These are phyloP conservation scores for Cucumis hystrix DNA, from an alignment of 306 rosid genomes.

Conservation along the genomic window DNA sequence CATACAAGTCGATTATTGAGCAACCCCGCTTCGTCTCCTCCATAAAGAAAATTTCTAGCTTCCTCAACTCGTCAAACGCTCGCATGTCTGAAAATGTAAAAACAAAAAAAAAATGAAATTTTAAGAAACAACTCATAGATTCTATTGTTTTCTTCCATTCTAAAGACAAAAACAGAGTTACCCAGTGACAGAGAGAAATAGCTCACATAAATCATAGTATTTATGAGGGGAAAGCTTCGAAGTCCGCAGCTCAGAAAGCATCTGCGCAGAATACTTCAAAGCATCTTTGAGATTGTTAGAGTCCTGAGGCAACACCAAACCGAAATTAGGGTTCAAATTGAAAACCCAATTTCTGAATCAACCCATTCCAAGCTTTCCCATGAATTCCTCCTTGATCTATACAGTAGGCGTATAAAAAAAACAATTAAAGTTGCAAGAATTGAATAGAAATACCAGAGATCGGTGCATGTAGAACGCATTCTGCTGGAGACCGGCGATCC, in stretches of 20 bases:
- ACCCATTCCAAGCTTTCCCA: neutral
- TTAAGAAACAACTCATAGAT: neutral
- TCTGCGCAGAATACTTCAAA: slow-evolving; percentile 90
- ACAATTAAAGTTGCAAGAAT: neutral
- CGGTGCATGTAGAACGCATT: slow-evolving; percentile 98
- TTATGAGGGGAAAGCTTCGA: slow-evolving; percentile 98
- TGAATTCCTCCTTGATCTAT: neutral
- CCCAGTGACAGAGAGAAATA: slow-evolving; percentile 17
- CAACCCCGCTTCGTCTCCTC: slow-evolving; percentile 98
- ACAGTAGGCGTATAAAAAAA: neutral
- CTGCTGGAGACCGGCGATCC: slow-evolving; percentile 95
- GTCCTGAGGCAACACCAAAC: slow-evolving; percentile 35
- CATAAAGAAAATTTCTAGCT: slow-evolving; percentile 85
- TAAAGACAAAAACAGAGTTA: neutral
- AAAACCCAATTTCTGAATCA: neutral
- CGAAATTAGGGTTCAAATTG: neutral
- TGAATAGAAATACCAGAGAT: slow-evolving; percentile 53
- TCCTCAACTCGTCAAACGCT: slow-evolving; percentile 91
- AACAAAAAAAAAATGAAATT: neutral
- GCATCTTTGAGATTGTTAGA: slow-evolving; percentile 94
- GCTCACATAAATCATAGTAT: slow-evolving; percentile 86
- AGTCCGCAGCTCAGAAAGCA: slow-evolving; percentile 95
- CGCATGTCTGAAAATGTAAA: slow-evolving; percentile 59
- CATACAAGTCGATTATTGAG: slow-evolving; percentile 90
- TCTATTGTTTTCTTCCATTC: neutral